phyloP scores from a whole-genome alignment of 1,284 basidiomycete genomes.

The Nidula niveotomentosa region DNA sequence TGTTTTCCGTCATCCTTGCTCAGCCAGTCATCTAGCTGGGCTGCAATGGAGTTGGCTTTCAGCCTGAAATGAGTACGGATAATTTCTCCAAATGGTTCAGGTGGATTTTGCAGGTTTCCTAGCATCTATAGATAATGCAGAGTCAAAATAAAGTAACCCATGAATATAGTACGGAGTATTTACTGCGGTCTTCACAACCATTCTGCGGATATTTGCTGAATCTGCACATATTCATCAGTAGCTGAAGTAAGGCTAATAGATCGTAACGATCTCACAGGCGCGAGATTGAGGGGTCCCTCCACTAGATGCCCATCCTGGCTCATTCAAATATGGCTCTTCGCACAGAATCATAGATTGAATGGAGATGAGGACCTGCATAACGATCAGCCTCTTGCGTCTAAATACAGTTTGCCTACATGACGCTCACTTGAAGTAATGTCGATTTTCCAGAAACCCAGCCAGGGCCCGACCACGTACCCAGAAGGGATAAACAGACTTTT shows the following conservation, averaged over 20 bases:
- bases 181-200: constrained; percentile 87
- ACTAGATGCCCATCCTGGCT: constrained; percentile 81
- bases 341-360: constrained; percentile 93
- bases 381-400: not conserved
- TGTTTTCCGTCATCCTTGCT: constrained; percentile 65
- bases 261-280: constrained; percentile 54
- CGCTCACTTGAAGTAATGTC: constrained; percentile 72
- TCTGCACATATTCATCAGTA: constrained; percentile 40
- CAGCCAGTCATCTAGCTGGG: constrained; percentile 83
- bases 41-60: constrained; percentile 68
- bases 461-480: constrained; percentile 92
- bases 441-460: constrained; percentile 88
- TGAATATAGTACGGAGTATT: constrained; percentile 14
- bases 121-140: constrained; percentile 60
- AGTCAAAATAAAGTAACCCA: not conserved
- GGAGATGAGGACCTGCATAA: constrained; percentile 76
- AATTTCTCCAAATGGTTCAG: constrained; percentile 80
- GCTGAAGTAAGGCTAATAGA: not conserved
- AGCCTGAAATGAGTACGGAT: constrained; percentile 89
- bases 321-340: constrained; percentile 87
- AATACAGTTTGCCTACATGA: not conserved
- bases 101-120: constrained; percentile 79
- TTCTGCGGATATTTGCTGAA: constrained; percentile 84
- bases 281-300: constrained; percentile 72
- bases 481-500: constrained; percentile 87